A percentile compares a stretch with the other conserved stretches of the same genome.
Conservation (phyloP, 1,284 basidiomycete genomes). For the Ustilago sp. region DNA sequence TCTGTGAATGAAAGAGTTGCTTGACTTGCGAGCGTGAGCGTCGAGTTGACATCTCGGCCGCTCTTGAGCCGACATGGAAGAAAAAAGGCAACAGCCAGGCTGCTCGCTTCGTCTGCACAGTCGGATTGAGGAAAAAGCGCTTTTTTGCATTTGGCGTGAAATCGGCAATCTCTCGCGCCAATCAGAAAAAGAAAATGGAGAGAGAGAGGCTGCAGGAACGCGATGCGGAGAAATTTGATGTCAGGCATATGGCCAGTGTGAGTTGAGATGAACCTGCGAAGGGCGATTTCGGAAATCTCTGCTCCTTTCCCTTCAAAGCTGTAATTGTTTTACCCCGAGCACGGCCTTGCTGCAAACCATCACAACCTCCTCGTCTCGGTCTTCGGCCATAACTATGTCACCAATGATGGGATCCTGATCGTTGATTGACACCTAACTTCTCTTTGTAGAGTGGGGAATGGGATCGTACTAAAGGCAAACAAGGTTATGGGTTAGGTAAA, state of each 20-base stretch:
- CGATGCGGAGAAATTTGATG: neutral
- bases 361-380: neutral
- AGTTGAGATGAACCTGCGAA: neutral
- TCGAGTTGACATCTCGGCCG: too few species aligned
- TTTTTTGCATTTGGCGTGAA: slow-evolving; percentile 2
- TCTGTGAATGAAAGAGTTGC: neutral
- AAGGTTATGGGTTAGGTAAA: neutral
- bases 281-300: slow-evolving; percentile 23
- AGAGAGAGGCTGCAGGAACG: slow-evolving; percentile 8
- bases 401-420: neutral
- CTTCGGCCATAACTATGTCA: neutral
- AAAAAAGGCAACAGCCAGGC: neutral
- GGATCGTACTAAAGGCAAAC: neutral
- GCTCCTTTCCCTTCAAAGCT: neutral
- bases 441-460: neutral
- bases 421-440: neutral
- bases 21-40: neutral
- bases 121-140: slow-evolving; percentile 3
- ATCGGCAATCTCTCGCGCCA: slow-evolving; percentile 20
- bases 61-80: neutral
- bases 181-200: neutral
- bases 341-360: neutral
- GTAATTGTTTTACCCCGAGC: neutral
- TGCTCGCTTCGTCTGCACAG: neutral
- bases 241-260: neutral